These are phyloP conservation scores for Polyrhizophydium stewartii DNA, from an alignment of 371 early-diverging fungal genomes.

Conservation along the genomic window DNA sequence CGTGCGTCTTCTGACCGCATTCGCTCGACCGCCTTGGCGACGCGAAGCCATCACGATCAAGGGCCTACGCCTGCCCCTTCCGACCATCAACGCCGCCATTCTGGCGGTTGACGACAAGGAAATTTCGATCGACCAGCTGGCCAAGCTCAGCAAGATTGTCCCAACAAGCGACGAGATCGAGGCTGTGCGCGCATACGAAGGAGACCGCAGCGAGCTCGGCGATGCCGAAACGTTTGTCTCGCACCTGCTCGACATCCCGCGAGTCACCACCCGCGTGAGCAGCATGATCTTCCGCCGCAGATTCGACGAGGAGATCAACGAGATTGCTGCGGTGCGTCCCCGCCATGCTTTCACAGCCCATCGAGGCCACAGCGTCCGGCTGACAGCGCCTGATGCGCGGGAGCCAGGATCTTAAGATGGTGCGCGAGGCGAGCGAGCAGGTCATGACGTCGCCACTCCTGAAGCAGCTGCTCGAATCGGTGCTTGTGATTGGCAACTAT, in stretches of 20 bases:
- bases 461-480: conserved; percentile 57
- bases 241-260: conserved; percentile 64
- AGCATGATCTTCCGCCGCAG: conserved; percentile 69
- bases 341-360: neutral
- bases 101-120: conserved; percentile 23
- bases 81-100: conserved; percentile 26
- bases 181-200: conserved; percentile 59
- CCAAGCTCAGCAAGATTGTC: conserved; percentile 16
- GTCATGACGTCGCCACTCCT: conserved; percentile 44
- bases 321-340: conserved; percentile 32
- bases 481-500: conserved; percentile 77
- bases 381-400: too few species aligned
- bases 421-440: conserved; percentile 41
- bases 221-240: conserved; percentile 64
- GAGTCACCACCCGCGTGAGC: conserved; percentile 62
- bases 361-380: too few species aligned
- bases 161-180: conserved; percentile 47
- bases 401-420: conserved; percentile 43
- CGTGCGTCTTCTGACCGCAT: too few species aligned
- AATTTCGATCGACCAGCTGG: conserved; percentile 26
- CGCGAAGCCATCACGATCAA: conserved; percentile 26
- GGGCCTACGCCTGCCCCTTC: conserved; percentile 15
- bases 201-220: conserved; percentile 58
- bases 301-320: conserved; percentile 67
- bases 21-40: neutral